Base-by-base conservation (phyloP, 2,329 filamentous ascomycete species). In the Trichophyton benhamiae region DNA sequence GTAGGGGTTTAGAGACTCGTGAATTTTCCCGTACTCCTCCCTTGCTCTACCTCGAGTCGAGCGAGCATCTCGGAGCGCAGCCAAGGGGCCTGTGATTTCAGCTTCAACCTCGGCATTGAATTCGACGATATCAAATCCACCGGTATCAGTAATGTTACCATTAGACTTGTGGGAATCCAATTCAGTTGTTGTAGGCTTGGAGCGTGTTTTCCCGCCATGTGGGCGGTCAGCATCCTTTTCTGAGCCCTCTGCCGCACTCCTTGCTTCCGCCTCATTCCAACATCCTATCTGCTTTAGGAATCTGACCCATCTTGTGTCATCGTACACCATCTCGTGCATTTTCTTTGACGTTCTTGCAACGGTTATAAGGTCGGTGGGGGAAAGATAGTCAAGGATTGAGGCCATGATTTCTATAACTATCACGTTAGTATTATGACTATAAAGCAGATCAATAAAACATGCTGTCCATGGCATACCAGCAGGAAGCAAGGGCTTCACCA, bases 291-390 rank as follows among this genome's bases (percentile, higher is more conserved):
- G 85, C 71, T 88, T 88, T 60, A 99, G 76, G 65, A 89, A 83
- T 65, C 89, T 85, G 44, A 97, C 88, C 94, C 94, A 99, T 77
- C 92, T 83, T 58, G 91, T 89, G 74, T 99, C 94, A 73, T 99
- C 94, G 75, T 97, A 99, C 2, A 96, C 91, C 91, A 99, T 99
- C 76, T 99, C 94, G 71, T 88, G 87, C 81, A 97, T 84, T 63
- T 89, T 88, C 70, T 84, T 87, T 62, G 90, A 96, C 25, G 88
- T 86, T 65, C 87, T 86, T 52, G 94, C 92, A 71, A 90, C 92
- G 67, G 85, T 84, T 72, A 97, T 83, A 69, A 95, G 86, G 73
- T 96, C 92, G 63, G 87, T 78, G 30, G 96, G 82, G 44, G 89
- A 87, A 44, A 97, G 83, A 76, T 95, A 91, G 71, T 96, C 90